Percentiles rank a stretch among this genome's conserved stretches.
Conservation (phyloP, 2,329 filamentous ascomycete genomes). For the Zymoseptoria passerinii region DNA sequence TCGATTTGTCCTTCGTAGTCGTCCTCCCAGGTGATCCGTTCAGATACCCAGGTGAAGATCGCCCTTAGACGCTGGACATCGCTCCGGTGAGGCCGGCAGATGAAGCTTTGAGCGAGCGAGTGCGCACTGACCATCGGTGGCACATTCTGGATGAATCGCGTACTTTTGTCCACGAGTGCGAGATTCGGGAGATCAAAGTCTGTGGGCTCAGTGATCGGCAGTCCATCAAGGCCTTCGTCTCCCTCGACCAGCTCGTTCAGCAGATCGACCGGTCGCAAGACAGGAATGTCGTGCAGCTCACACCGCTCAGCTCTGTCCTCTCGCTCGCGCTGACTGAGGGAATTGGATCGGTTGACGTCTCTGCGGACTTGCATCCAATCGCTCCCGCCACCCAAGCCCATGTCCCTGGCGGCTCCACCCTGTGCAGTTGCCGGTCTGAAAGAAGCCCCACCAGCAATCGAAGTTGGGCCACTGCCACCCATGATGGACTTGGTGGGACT, state of each 20-base stretch:
- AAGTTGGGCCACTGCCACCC: constrained; percentile 42
- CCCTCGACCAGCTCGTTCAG: constrained; percentile 78
- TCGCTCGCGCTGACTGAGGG: constrained; percentile 79
- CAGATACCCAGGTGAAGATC: constrained; percentile 96
- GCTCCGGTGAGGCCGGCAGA: constrained; percentile 88
- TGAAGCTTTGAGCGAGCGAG: constrained; percentile 78
- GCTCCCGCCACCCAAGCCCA: constrained; percentile 55
- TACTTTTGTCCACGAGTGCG: constrained; percentile 87
- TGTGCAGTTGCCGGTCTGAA: constrained; percentile 22
- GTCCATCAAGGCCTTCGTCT: constrained; percentile 78
- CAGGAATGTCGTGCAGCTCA: constrained; percentile 86
- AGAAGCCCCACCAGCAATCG: constrained; percentile 45
- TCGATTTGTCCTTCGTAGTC: constrained; percentile 82
- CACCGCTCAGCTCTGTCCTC: constrained; percentile 79
- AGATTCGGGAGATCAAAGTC: constrained; percentile 67
- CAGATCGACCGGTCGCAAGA: constrained; percentile 82
- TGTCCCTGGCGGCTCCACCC: constrained; percentile 52
- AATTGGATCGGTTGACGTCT: constrained; percentile 92
- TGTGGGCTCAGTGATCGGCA: constrained; percentile 70
- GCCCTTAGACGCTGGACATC: constrained; percentile 87
- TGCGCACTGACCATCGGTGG: constrained; percentile 74
- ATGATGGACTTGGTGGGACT: constrained; percentile 41
- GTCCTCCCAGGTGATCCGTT: constrained; percentile 92
- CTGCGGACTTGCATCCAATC: constrained; percentile 98
- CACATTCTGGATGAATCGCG: constrained; percentile 71